A percentile compares a stretch with the other conserved stretches of the same genome.
These are phyloP conservation scores for Barnettozyma vustinii DNA, from an alignment of 805 yeast genomes.

Conservation along the genomic window DNA sequence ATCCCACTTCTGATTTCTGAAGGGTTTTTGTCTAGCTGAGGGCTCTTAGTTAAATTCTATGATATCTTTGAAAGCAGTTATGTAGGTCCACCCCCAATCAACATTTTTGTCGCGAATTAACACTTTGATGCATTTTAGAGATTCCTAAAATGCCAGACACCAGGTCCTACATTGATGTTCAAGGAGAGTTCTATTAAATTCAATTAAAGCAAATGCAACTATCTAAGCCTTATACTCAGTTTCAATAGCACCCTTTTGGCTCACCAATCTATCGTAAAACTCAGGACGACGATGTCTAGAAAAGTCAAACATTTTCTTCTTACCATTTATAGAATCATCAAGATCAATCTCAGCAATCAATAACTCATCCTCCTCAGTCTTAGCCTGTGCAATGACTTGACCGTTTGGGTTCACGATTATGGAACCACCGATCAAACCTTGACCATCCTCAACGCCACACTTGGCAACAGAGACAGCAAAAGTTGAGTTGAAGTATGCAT, in stretches of 20 bases:
- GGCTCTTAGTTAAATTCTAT: not conserved
- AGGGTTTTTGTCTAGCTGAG: too few species aligned
- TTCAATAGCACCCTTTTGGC: constrained; percentile 27
- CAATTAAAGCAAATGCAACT: not conserved
- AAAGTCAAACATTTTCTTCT: constrained; percentile 33
- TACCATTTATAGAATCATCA: constrained; percentile 31
- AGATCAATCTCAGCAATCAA: constrained; percentile 30
- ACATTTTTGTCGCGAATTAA: too few species aligned
- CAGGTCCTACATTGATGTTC: too few species aligned
- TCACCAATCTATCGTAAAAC: constrained; percentile 24
- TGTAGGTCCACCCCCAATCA: too few species aligned
- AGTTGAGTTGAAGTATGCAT: constrained; percentile 31
- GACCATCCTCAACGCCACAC: constrained; percentile 33
- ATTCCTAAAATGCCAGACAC: too few species aligned
- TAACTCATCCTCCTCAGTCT: constrained; percentile 31
- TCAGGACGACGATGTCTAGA: constrained; percentile 34
- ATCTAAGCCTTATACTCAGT: constrained; percentile 10
- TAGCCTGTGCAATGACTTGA: constrained; percentile 28
- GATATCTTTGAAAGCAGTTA: not conserved
- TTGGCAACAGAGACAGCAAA: constrained; percentile 33
- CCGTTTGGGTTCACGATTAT: constrained; percentile 35
- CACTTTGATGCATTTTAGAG: too few species aligned
- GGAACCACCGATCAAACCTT: constrained; percentile 32
- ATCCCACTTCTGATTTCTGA: not conserved
- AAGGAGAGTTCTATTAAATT: not conserved